A percentile compares a stretch with the other conserved stretches of the same genome.
These are phyloP conservation scores for Blastocystis hominis DNA, from an alignment of 352 stramenopile species.

Conservation along the genomic window DNA sequence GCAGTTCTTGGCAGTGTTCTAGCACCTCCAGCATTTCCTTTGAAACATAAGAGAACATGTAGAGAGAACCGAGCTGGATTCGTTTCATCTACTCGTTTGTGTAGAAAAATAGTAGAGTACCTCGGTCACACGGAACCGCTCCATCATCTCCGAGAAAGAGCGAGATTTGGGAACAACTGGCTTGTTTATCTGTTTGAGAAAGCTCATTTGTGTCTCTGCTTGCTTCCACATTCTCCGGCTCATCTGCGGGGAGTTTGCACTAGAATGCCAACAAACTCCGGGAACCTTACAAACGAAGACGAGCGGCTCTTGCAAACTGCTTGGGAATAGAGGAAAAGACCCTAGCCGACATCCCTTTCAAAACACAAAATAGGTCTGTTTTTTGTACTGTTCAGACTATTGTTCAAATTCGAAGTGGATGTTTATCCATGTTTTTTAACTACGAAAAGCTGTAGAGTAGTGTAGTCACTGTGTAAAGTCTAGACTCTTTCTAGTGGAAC, in stretches of 20 bases:
- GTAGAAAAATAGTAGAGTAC: not conserved
- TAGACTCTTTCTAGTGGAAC: constrained; percentile 45
- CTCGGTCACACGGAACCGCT: not conserved
- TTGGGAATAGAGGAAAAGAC: not conserved
- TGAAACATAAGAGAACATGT: constrained; percentile 30
- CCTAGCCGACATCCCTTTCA: not conserved
- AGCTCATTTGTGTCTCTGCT: not conserved
- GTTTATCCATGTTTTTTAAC: constrained; percentile 1
- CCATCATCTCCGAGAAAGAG: not conserved
- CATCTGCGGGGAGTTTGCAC: not conserved
- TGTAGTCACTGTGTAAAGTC: not conserved
- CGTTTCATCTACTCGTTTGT: not conserved
- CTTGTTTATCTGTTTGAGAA: not conserved
- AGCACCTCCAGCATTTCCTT: constrained; percentile 15
- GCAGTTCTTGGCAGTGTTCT: not conserved
- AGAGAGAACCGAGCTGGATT: constrained; percentile 20
- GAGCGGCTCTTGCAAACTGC: not conserved
- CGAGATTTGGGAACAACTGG: not conserved
- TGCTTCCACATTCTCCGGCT: not conserved
- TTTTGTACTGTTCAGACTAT: not conserved
- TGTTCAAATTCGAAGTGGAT: not conserved
- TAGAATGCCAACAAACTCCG: not conserved
- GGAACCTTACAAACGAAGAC: not conserved
- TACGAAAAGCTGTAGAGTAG: constrained; percentile 19
- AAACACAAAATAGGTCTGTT: not conserved